Conservation (phyloP, 495 filamentous ascomycete species). For the Aspergillus conjunctus region DNA sequence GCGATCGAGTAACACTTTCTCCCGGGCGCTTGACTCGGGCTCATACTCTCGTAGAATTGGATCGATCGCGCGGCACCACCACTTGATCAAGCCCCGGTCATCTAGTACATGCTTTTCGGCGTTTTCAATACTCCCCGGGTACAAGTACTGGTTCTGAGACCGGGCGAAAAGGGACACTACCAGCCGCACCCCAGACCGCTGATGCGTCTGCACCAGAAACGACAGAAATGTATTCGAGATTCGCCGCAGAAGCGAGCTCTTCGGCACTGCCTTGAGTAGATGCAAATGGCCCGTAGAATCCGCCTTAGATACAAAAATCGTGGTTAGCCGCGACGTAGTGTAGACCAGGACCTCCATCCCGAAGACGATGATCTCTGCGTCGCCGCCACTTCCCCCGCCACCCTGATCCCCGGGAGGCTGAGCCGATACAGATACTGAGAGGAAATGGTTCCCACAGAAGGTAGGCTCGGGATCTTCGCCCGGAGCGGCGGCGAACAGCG, state of each 20-base stretch:
- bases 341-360: slow-evolving; percentile 68
- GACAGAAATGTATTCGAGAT: slow-evolving; percentile 75
- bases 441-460: slow-evolving; percentile 86
- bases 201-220: slow-evolving; percentile 67
- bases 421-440: slow-evolving; percentile 58
- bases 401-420: slow-evolving; percentile 33
- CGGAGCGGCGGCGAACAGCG: slow-evolving; percentile 80
- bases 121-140: slow-evolving; percentile 88
- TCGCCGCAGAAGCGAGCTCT: slow-evolving; percentile 70
- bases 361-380: slow-evolving; percentile 58
- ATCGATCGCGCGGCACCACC: slow-evolving; percentile 91
- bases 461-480: slow-evolving; percentile 68
- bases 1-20: slow-evolving; percentile 46
- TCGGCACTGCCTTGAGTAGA: slow-evolving; percentile 59
- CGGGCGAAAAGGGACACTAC: slow-evolving; percentile 92
- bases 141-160: slow-evolving; percentile 91
- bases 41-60: slow-evolving; percentile 60
- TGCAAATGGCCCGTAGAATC: slow-evolving; percentile 91
- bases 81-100: slow-evolving; percentile 83
- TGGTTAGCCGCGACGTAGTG: slow-evolving; percentile 75
- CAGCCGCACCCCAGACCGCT: slow-evolving; percentile 66
- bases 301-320: slow-evolving; percentile 93
- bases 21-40: slow-evolving; percentile 42
- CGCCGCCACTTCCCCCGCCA: slow-evolving; percentile 11
- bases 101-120: slow-evolving; percentile 87